Conservation (phyloP, 805 yeast genomes). For the Starmerella bombicola region DNA sequence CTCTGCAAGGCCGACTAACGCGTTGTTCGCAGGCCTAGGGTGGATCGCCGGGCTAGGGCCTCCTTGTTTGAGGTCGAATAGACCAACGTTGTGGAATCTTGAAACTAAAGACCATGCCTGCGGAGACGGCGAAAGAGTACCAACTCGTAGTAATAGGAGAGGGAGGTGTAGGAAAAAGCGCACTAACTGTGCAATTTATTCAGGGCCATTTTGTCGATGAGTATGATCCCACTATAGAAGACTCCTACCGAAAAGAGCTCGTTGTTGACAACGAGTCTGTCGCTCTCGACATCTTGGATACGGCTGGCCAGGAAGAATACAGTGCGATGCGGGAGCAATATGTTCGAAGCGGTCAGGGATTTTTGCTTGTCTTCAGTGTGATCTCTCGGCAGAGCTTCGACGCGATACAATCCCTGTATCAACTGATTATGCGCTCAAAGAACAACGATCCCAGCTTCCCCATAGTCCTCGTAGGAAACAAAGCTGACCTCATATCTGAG, state of each 20-base stretch:
- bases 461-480: conserved; percentile 85
- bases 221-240: conserved; percentile 95
- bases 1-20: no score
- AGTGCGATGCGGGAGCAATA: conserved; percentile 88
- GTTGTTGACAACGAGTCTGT: conserved; percentile 68
- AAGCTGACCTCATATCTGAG: conserved; percentile 63
- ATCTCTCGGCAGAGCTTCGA: conserved; percentile 75
- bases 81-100: neutral
- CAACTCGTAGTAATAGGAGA: conserved; percentile 96
- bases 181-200: conserved; percentile 85
- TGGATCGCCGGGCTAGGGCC: neutral
- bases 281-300: conserved; percentile 78
- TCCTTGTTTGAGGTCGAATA: neutral
- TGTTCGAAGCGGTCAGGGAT: conserved; percentile 94
- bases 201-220: conserved; percentile 94
- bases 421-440: conserved; percentile 62
- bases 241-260: conserved; percentile 62
- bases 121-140: conserved; percentile 42
- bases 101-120: neutral
- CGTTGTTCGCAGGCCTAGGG: no score
- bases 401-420: conserved; percentile 66
- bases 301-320: conserved; percentile 97
- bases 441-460: conserved; percentile 39
- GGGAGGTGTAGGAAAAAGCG: conserved; percentile 97
- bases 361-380: conserved; percentile 72